These are phyloP conservation scores for Quercus variabilis DNA, from an alignment of 306 rosid genomes.

Conservation along the genomic window DNA sequence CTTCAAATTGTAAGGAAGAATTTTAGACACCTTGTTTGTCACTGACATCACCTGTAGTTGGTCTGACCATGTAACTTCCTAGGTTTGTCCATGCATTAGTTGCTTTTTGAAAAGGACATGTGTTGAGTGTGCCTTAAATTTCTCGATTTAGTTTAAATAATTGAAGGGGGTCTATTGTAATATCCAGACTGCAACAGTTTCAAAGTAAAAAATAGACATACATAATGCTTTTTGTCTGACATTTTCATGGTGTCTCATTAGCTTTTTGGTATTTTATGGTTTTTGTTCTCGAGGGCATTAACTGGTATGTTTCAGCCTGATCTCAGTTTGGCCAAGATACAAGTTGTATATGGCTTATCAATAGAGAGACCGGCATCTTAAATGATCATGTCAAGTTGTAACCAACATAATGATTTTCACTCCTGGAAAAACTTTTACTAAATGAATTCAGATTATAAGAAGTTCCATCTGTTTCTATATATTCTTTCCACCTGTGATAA, in stretches of 20 bases:
- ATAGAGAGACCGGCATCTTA: neutral
- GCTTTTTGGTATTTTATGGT: neutral
- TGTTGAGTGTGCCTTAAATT: neutral
- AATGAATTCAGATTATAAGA: neutral
- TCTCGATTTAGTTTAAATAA: neutral
- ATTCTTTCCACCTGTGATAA: neutral
- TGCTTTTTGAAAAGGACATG: neutral
- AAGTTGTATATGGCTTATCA: neutral
- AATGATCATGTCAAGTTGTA: neutral
- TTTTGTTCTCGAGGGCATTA: neutral
- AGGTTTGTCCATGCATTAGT: neutral
- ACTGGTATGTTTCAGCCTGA: neutral
- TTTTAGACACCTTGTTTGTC: neutral
- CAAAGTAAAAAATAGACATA: neutral
- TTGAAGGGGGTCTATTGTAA: neutral
- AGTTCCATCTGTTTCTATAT: neutral
- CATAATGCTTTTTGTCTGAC: neutral
- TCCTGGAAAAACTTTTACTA: neutral
- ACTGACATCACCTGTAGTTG: neutral
- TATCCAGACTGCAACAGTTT: neutral
- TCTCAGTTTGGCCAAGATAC: neutral
- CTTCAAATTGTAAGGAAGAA: slow-evolving; percentile 86
- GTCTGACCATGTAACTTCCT: neutral
- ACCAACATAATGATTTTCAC: neutral
- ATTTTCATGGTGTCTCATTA: neutral